Base-by-base conservation (phyloP, 1,284 basidiomycete genomes). In the Microbotryomycetes sp. region DNA sequence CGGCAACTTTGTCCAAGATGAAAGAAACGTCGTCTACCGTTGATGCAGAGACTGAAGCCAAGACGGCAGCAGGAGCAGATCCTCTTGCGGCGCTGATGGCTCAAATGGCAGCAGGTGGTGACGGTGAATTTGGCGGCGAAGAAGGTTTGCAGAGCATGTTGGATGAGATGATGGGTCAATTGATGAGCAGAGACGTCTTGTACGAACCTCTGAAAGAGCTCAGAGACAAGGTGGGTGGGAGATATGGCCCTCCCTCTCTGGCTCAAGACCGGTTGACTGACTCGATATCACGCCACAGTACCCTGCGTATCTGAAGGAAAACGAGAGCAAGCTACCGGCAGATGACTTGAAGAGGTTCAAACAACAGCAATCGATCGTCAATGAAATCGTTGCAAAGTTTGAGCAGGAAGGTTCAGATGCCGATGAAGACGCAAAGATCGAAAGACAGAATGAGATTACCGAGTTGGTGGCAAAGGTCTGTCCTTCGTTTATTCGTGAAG, bases 151-250 rank as follows among this genome's bases (percentile, higher is more conserved):
- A 85, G 53, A 84, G 82, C 9, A 80, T 96, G 68, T 80, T 98
- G 25, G 91, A 97, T 75, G 83, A 80, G 46, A 90, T 97, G 87
- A 92, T 94, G 92, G 82, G 83, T 19, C 86, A 92, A 74, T 81
- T 98, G 51, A 92, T 98, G 89, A 86, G 85, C 75, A 92, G 92
- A 74, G 92, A 97, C 2, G 83, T 97, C 12, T 77, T 96, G 22
- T 90, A 97, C 72, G 92, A 96, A 68, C 93, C 94, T 0, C 77
- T 97, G 71, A 88, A 88, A 70, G 94, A 97, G 74, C 78, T 98
- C 31, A 80, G 84, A 19, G 84, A 87, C 19, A 92, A 92, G 78
- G 92, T 89, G 69, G 58, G 76, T 69, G 22, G 9, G n/a, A 46
- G 56, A 58, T 46, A 25, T 32, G 42, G n/a, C n/a, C n/a, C n/a